phyloP scores from a whole-genome alignment of 768 basidiomycete species.

The Mycena albidolilacea region DNA sequence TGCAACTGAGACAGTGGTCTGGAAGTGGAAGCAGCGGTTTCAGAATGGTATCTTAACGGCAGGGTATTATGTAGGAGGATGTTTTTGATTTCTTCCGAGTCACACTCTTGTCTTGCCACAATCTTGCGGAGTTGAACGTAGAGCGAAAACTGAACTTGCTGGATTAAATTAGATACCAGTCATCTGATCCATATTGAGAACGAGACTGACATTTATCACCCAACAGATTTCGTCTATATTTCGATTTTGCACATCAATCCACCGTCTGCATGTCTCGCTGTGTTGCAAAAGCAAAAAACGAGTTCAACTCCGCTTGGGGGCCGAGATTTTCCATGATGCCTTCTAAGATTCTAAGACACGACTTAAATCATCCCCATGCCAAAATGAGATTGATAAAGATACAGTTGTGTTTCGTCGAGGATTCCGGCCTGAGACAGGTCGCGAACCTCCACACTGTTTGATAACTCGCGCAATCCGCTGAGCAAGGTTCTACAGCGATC shows the following conservation, averaged over 20 bases:
- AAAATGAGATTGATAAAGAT: background rate
- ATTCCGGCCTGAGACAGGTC: background rate
- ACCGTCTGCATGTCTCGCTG: constrained; percentile 3
- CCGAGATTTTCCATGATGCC: background rate
- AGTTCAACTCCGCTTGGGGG: background rate
- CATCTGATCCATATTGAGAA: background rate
- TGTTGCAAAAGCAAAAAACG: background rate
- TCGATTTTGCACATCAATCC: constrained; percentile 8
- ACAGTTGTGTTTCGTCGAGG: background rate
- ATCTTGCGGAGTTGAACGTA: background rate
- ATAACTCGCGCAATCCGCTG: background rate
- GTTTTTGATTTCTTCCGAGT: background rate
- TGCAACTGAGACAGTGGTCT: too few species aligned
- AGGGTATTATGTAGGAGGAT: background rate
- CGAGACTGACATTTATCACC: background rate
- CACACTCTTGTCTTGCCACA: background rate
- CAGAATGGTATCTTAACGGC: background rate
- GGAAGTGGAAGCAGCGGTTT: too few species aligned
- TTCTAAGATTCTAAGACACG: background rate
- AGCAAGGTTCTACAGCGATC: background rate
- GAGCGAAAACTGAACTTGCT: background rate
- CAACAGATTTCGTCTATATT: constrained; percentile 4
- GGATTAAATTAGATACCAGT: background rate
- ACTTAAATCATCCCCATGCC: background rate
- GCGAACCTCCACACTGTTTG: background rate